phyloP scores from a whole-genome alignment of 768 basidiomycete genomes.

The Boletales sp. region DNA sequence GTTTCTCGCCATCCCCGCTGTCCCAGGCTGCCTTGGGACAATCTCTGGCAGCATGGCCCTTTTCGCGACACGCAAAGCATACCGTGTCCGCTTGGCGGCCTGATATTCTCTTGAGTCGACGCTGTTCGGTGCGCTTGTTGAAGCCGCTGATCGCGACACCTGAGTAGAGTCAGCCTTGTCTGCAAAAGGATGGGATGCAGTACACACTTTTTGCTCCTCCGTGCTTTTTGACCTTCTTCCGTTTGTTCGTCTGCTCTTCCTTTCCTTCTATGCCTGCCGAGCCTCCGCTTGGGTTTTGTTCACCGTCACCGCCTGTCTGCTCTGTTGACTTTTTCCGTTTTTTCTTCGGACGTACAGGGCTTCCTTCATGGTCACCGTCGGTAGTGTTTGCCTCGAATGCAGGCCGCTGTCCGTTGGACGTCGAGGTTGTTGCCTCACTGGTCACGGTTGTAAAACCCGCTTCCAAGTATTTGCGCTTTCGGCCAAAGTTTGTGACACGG shows the following conservation, averaged over 20 bases:
- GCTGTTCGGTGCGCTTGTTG: conserved; percentile 45
- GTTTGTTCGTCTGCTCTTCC: conserved; percentile 11
- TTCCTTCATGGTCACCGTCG: conserved; percentile 2
- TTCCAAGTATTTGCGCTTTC: conserved; percentile 68
- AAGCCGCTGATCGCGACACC: conserved; percentile 18
- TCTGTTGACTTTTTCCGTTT: conserved; percentile 56
- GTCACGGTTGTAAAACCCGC: conserved; percentile 44
- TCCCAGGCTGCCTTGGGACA: conserved; percentile 52
- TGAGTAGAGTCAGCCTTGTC: conserved; percentile 24
- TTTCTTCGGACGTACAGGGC: conserved; percentile 42
- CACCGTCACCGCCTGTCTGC: conserved; percentile 13
- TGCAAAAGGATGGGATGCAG: neutral
- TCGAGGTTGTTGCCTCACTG: neutral
- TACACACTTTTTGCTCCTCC: conserved; percentile 21
- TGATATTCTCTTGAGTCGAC: conserved; percentile 62
- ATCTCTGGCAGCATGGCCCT: conserved; percentile 79
- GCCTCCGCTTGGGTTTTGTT: conserved; percentile 16
- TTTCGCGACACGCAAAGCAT: conserved; percentile 85
- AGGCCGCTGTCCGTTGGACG: conserved; percentile 1
- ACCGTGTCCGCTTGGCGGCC: conserved; percentile 56
- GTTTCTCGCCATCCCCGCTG: conserved; percentile 22
- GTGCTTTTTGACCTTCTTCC: conserved; percentile 30
- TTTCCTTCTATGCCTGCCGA: conserved; percentile 14
- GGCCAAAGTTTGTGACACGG: conserved; percentile 68
- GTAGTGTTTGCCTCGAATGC: neutral